These are phyloP conservation scores for Hortaea werneckii DNA, from an alignment of 2,329 filamentous ascomycete species.

Conservation along the genomic window DNA sequence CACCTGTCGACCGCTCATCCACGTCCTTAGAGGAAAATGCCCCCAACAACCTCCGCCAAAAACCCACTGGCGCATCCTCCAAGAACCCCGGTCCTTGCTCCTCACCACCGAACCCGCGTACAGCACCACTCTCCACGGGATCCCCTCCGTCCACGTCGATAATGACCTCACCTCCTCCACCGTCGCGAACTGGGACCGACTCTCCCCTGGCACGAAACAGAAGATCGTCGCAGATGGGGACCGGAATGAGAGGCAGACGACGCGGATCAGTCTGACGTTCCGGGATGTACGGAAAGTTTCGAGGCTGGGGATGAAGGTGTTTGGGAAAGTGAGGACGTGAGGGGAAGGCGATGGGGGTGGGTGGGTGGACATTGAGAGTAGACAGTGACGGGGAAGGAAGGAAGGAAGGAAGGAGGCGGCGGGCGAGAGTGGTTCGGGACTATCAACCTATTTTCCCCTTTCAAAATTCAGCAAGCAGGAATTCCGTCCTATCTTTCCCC, in stretches of 20 bases:
- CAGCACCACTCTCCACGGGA: conserved; percentile 63
- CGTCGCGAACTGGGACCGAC: conserved; percentile 58
- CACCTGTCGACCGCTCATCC: neutral
- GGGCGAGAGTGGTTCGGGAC: too few relatives aligned
- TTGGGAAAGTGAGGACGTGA: conserved; percentile 28
- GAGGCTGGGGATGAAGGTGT: conserved; percentile 59
- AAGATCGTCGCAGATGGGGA: conserved; percentile 37
- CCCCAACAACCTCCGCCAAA: neutral
- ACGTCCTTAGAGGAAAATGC: neutral
- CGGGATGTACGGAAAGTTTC: conserved; percentile 79
- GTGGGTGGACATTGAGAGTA: too few relatives aligned
- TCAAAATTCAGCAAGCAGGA: too few relatives aligned
- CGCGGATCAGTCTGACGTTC: conserved; percentile 67
- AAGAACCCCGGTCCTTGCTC: conserved; percentile 72
- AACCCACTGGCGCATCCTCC: conserved; percentile 52
- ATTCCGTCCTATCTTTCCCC: too few relatives aligned
- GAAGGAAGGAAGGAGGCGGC: too few relatives aligned
- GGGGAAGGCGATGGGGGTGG: too few relatives aligned
- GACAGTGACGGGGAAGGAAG: too few relatives aligned
- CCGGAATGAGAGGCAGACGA: conserved; percentile 43
- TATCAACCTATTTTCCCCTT: too few relatives aligned
- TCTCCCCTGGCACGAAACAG: conserved; percentile 40
- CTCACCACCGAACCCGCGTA: conserved; percentile 63
- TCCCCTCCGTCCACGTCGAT: conserved; percentile 56
- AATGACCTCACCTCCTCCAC: conserved; percentile 49